Conservation (phyloP, 2,329 filamentous ascomycete genomes). For the Fusarium acutatum region DNA sequence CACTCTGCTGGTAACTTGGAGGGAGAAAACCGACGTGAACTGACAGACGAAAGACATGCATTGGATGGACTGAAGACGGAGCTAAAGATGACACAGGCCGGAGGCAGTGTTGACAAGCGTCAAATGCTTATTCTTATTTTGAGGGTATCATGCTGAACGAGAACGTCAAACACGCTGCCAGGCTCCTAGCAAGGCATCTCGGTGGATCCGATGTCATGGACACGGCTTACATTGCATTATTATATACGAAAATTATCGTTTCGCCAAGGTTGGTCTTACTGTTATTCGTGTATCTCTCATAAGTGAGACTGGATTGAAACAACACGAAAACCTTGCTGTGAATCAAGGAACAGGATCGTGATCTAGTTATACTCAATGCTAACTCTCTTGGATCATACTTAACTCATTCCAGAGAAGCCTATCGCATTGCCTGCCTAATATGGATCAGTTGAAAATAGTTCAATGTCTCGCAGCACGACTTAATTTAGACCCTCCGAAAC, state of each 20-base stretch:
- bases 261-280: neutral
- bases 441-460: neutral
- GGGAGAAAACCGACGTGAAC: neutral
- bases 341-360: neutral
- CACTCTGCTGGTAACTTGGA: constrained; percentile 28
- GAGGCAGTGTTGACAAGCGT: constrained; percentile 27
- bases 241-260: constrained; percentile 13
- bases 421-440: constrained; percentile 23
- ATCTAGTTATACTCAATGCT: neutral
- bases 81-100: constrained; percentile 20
- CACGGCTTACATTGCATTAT: constrained; percentile 5
- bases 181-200: constrained; percentile 19
- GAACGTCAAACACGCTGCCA: neutral
- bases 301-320: neutral
- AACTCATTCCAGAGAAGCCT: neutral
- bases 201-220: neutral
- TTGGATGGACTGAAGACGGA: constrained; percentile 4
- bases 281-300: neutral
- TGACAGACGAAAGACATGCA: neutral
- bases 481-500: neutral
- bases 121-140: constrained; percentile 35
- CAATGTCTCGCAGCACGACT: constrained; percentile 9
- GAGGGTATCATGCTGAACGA: neutral
- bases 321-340: neutral
- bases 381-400: neutral